These are phyloP conservation scores for Bacidia rubella DNA, from an alignment of 495 filamentous ascomycete genomes.

Conservation along the genomic window DNA sequence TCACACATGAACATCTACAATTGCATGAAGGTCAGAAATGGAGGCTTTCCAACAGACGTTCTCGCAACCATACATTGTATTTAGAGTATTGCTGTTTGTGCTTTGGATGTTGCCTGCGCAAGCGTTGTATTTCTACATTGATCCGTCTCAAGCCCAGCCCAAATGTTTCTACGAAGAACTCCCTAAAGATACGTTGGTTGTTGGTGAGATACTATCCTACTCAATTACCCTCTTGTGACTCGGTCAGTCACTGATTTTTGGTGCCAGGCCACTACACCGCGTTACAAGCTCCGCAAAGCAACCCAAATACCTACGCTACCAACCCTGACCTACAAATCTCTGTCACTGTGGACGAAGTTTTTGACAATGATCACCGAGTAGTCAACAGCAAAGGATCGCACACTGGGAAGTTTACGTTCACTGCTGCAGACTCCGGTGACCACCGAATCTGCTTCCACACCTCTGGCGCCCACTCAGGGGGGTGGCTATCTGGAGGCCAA, in stretches of 20 bases:
- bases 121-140: slow-evolving; percentile 92
- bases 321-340: slow-evolving; percentile 65
- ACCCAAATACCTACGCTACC: slow-evolving; percentile 44
- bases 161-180: slow-evolving; percentile 98
- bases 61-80: too few relatives aligned
- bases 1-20: too few relatives aligned
- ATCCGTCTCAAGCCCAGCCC: slow-evolving; percentile 57
- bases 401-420: slow-evolving; percentile 88
- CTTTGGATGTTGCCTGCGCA: slow-evolving; percentile 49
- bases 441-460: slow-evolving; percentile 92
- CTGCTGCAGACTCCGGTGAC: slow-evolving; percentile 80
- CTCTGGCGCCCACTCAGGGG: slow-evolving; percentile 45
- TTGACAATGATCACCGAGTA: slow-evolving; percentile 96
- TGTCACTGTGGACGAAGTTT: slow-evolving; percentile 90
- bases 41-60: neutral
- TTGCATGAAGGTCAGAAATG: neutral
- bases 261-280: slow-evolving; percentile 64
- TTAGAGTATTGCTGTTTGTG: too few relatives aligned
- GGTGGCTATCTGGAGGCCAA: slow-evolving; percentile 53
- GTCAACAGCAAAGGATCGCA: slow-evolving; percentile 68
- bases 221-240: neutral
- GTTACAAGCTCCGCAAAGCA: slow-evolving; percentile 58
- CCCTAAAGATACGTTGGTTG: slow-evolving; percentile 92
- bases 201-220: slow-evolving; percentile 40
- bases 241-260: neutral